A percentile compares a stretch with the other conserved stretches of the same genome.
These are phyloP conservation scores for Claviceps pazoutovae DNA, from an alignment of 2,329 filamentous ascomycete species.

Conservation along the genomic window DNA sequence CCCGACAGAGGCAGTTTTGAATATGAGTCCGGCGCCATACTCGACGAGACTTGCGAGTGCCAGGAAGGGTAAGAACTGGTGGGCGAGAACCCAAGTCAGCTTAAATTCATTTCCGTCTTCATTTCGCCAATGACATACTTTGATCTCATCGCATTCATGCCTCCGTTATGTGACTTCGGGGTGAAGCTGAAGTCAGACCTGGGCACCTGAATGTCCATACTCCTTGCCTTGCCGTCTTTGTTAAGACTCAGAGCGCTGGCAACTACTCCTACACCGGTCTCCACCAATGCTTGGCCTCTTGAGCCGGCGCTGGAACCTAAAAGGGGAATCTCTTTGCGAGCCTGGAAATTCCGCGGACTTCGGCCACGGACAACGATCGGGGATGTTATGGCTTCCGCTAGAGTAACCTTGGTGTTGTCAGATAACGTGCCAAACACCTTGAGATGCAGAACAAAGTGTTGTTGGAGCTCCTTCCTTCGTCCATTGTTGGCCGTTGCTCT, in stretches of 20 bases:
- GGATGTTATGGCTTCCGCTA: constrained; percentile 74
- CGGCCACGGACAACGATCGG: constrained; percentile 88
- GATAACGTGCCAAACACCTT: constrained; percentile 75
- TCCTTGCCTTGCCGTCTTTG: constrained; percentile 37
- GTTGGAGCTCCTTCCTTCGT: constrained; percentile 83
- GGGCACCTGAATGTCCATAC: constrained; percentile 39
- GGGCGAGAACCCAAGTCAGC: constrained; percentile 26
- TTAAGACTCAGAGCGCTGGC: constrained; percentile 42
- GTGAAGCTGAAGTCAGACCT: constrained; percentile 46
- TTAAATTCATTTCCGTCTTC: neutral
- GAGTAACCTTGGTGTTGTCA: constrained; percentile 66
- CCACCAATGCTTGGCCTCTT: constrained; percentile 60
- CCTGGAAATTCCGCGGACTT: constrained; percentile 89
- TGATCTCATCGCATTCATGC: constrained; percentile 39
- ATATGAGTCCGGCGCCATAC: constrained; percentile 37
- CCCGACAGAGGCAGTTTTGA: constrained; percentile 39
- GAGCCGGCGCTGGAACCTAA: constrained; percentile 63
- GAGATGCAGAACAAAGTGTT: constrained; percentile 83
- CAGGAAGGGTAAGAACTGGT: constrained; percentile 45
- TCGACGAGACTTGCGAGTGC: constrained; percentile 37
- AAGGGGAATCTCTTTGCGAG: constrained; percentile 81
- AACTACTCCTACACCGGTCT: constrained; percentile 46
- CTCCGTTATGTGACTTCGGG: constrained; percentile 39
- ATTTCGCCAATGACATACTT: constrained; percentile 35
- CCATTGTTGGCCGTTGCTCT: constrained; percentile 94